A percentile compares a stretch with the other conserved stretches of the same genome.
Conservation (phyloP, 2,329 filamentous ascomycete genomes). For the Penicillium olsonii region DNA sequence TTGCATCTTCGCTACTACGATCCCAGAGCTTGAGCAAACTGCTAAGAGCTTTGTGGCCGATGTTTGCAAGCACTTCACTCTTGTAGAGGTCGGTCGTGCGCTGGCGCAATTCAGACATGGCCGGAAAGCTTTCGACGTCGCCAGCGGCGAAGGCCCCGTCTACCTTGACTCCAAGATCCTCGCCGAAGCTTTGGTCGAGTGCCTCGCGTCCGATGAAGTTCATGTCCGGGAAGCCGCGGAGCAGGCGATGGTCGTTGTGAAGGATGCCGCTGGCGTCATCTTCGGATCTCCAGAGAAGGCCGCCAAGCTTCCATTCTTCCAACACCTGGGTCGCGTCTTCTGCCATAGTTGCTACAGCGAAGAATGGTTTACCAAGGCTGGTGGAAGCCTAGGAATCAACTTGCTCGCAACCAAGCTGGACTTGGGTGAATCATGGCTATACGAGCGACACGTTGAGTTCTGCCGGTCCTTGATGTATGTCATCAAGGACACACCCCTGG, state of each 20-base stretch:
- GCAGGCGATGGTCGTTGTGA: conserved; percentile 73
- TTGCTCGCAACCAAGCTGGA: conserved; percentile 82
- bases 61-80: conserved; percentile 83
- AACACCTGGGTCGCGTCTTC: conserved; percentile 77
- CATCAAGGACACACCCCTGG: conserved; percentile 95
- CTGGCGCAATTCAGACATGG: conserved; percentile 77
- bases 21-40: conserved; percentile 76
- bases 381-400: conserved; percentile 86
- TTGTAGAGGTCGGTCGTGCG: conserved; percentile 86
- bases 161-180: conserved; percentile 84
- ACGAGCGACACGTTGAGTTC: conserved; percentile 80
- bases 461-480: conserved; percentile 92
- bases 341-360: conserved; percentile 96
- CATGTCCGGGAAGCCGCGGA: conserved; percentile 82
- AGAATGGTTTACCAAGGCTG: conserved; percentile 98
- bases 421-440: conserved; percentile 80
- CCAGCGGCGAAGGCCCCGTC: conserved; percentile 81
- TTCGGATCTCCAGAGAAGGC: conserved; percentile 74
- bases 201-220: conserved; percentile 78
- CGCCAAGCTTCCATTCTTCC: conserved; percentile 79
- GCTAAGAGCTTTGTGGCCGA: conserved; percentile 75
- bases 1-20: conserved; percentile 78
- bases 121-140: conserved; percentile 77
- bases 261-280: conserved; percentile 73
- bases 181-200: conserved; percentile 87